phyloP scores from a whole-genome alignment of 495 filamentous ascomycete genomes.

The Neurospora sublineolata region DNA sequence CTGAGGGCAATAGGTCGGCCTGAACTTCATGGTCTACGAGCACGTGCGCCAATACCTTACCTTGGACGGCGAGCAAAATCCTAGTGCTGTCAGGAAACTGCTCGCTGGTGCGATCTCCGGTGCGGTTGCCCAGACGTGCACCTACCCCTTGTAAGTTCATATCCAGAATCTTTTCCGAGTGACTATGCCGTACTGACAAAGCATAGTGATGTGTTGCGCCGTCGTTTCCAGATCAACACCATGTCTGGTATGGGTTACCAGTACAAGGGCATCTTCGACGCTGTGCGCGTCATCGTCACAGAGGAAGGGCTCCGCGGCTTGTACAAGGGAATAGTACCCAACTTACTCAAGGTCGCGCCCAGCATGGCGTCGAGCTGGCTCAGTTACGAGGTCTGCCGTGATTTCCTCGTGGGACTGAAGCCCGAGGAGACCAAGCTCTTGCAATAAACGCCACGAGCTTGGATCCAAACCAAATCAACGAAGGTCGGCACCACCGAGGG shows the following conservation, averaged over 20 bases:
- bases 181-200: too few relatives aligned
- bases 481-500: neutral
- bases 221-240: slow-evolving; percentile 95
- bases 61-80: slow-evolving; percentile 77
- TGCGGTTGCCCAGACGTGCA: slow-evolving; percentile 94
- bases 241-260: slow-evolving; percentile 98
- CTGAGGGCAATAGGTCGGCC: slow-evolving; percentile 53
- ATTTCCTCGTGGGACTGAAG: slow-evolving; percentile 60
- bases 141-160: slow-evolving; percentile 95
- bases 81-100: slow-evolving; percentile 67
- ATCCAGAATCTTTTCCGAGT: too few relatives aligned
- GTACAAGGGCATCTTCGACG: slow-evolving; percentile 79
- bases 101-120: slow-evolving; percentile 83
- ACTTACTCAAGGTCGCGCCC: slow-evolving; percentile 90
- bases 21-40: slow-evolving; percentile 99
- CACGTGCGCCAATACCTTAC: slow-evolving; percentile 74
- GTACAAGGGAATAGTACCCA: slow-evolving; percentile 90
- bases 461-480: neutral
- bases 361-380: slow-evolving; percentile 99
- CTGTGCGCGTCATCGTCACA: slow-evolving; percentile 64
- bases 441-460: slow-evolving; percentile 4
- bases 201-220: slow-evolving; percentile 77
- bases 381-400: slow-evolving; percentile 86
- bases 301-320: slow-evolving; percentile 61
- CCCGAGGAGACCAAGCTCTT: slow-evolving; percentile 23